Evolutionary conservation across 1,139 yeast species (phyloP).

Genomic region (Blastobotrys indianensis): DNA sequence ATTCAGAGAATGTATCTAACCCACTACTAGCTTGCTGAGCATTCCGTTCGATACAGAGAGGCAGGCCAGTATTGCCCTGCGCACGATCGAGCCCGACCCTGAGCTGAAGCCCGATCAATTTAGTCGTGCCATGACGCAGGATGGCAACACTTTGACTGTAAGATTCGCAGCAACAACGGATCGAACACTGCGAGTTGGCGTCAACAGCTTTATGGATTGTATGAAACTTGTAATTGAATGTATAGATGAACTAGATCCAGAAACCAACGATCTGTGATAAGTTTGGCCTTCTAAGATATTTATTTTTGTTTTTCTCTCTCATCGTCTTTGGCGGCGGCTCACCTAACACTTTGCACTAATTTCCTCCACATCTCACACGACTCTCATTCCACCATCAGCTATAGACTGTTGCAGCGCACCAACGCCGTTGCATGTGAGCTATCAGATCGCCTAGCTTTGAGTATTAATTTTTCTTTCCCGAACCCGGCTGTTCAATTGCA

Average conservation of each 20-base stretch:
- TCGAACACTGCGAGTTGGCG: constrained; percentile 63
- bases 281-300: neutral
- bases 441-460: neutral
- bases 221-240: constrained; percentile 62
- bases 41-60: constrained; percentile 57
- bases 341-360: too few relatives aligned
- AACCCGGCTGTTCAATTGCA: neutral
- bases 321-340: too few relatives aligned
- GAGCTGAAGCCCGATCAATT: constrained; percentile 53
- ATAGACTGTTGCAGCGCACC: neutral
- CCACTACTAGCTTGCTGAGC: constrained; percentile 37
- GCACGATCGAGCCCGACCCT: constrained; percentile 69
- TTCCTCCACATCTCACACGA: too few relatives aligned
- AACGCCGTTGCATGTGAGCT: neutral
- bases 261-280: neutral
- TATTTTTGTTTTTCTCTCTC: too few relatives aligned
- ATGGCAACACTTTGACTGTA: constrained; percentile 36
- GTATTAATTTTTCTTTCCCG: neutral
- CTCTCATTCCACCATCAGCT: neutral
- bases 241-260: constrained; percentile 49
- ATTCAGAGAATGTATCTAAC: neutral
- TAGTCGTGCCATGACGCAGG: constrained; percentile 18
- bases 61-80: constrained; percentile 61
- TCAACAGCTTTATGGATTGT: constrained; percentile 60
- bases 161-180: constrained; percentile 53